phyloP scores from a whole-genome alignment of 2,329 filamentous ascomycete genomes.

The Helotiales sp. region DNA sequence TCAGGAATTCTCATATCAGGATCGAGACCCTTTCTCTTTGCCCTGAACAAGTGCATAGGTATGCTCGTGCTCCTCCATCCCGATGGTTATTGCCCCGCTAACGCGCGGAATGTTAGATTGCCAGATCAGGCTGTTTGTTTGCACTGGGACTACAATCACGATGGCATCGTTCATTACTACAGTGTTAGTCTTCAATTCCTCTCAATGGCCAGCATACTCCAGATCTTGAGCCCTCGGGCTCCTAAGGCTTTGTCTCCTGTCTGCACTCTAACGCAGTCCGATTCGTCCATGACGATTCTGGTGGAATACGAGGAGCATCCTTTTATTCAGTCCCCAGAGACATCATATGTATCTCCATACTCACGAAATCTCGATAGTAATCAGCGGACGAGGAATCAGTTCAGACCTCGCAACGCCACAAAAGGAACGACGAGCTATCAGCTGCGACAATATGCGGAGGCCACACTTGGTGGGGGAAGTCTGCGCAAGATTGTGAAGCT shows the following conservation, averaged over 20 bases:
- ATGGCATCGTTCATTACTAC: slow-evolving; percentile 83
- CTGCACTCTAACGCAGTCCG: slow-evolving; percentile 31
- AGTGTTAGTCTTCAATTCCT: slow-evolving; percentile 60
- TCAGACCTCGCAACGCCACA: slow-evolving; percentile 80
- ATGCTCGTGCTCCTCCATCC: background rate
- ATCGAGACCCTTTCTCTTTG: background rate
- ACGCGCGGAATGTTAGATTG: slow-evolving; percentile 30
- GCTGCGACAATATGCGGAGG: slow-evolving; percentile 95
- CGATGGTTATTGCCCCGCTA: slow-evolving; percentile 27
- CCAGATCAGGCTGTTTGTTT: slow-evolving; percentile 5
- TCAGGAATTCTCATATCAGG: background rate
- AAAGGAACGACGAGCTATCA: slow-evolving; percentile 92
- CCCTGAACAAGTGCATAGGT: background rate
- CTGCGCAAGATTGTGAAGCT: slow-evolving; percentile 94
- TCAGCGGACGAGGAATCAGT: slow-evolving; percentile 84
- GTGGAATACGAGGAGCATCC: slow-evolving; percentile 21
- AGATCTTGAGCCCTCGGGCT: slow-evolving; percentile 28
- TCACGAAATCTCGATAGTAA: slow-evolving; percentile 58
- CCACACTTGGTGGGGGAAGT: slow-evolving; percentile 91
- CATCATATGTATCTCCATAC: slow-evolving; percentile 35
- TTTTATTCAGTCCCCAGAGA: slow-evolving; percentile 44
- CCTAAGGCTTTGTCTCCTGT: slow-evolving; percentile 24
- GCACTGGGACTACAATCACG: slow-evolving; percentile 28
- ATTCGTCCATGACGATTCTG: slow-evolving; percentile 29
- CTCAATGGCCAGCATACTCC: slow-evolving; percentile 39